These are phyloP conservation scores for Glaciozyma antarctica DNA, from an alignment of 768 basidiomycete genomes.

Conservation along the genomic window DNA sequence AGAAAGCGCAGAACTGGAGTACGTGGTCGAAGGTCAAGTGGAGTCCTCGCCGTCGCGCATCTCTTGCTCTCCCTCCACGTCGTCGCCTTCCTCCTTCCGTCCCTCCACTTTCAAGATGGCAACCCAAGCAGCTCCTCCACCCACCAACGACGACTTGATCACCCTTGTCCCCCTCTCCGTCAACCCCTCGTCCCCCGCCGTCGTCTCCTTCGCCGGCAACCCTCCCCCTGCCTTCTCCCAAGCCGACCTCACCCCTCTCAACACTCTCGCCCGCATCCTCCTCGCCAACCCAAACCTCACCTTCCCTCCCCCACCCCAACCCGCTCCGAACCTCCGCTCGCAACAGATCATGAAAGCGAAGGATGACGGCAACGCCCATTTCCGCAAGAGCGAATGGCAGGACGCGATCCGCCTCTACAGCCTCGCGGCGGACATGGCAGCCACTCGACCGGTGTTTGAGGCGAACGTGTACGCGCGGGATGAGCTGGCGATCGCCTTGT, in stretches of 20 bases:
- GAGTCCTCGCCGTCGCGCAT: background rate
- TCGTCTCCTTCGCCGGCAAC: constrained; percentile 5
- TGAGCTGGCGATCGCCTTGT: constrained; percentile 78
- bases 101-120: background rate
- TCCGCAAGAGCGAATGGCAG: constrained; percentile 60
- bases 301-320: constrained; percentile 34
- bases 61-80: background rate
- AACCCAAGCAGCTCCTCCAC: background rate
- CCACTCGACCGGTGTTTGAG: constrained; percentile 83
- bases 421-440: constrained; percentile 63
- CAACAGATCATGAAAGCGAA: constrained; percentile 59
- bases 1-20: background rate
- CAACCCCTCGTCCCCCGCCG: constrained; percentile 13
- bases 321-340: constrained; percentile 34
- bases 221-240: constrained; percentile 4
- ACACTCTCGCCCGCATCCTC: constrained; percentile 64
- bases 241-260: constrained; percentile 61
- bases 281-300: constrained; percentile 25
- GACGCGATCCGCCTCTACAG: constrained; percentile 72
- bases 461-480: constrained; percentile 70
- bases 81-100: background rate
- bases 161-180: constrained; percentile 22
- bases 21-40: background rate
- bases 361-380: constrained; percentile 92
- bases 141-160: constrained; percentile 4